Conservation (phyloP, 2,329 filamentous ascomycete species). For the Apiospora phragmitis region DNA sequence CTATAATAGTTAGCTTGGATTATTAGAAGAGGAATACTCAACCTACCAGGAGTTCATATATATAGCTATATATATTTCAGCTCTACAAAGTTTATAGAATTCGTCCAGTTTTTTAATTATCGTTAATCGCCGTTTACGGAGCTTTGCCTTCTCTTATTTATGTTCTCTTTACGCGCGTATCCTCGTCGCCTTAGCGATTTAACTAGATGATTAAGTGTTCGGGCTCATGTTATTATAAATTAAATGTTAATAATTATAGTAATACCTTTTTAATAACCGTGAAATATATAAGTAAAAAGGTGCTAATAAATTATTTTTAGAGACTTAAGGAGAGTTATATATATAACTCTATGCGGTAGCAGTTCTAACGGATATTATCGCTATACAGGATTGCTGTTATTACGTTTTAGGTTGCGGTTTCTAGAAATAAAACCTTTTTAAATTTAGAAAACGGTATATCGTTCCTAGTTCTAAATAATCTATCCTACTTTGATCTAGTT, state of each 20-base stretch:
- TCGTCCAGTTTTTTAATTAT: constrained; percentile 8
- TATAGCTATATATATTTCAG: neutral
- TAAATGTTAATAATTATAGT: neutral
- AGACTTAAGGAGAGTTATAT: neutral
- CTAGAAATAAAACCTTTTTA: neutral
- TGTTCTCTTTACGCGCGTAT: neutral
- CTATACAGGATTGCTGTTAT: neutral
- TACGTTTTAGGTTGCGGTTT: neutral
- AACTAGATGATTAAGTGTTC: neutral
- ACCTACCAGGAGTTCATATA: neutral
- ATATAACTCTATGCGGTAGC: neutral
- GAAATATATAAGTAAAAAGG: neutral
- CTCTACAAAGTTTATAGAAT: neutral
- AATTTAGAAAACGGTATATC: neutral
- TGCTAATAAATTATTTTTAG: neutral
- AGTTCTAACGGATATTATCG: neutral
- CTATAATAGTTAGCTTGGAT: neutral
- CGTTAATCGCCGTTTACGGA: neutral
- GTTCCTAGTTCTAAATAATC: neutral
- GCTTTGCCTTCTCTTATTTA: constrained; percentile 3
- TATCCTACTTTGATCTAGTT: neutral
- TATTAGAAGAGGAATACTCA: neutral
- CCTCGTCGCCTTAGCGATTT: neutral
- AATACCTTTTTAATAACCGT: neutral
- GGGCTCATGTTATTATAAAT: neutral